Evolutionary conservation across 441 rosid species (phyloP).

Genomic region (Erodium moschatum): DNA sequence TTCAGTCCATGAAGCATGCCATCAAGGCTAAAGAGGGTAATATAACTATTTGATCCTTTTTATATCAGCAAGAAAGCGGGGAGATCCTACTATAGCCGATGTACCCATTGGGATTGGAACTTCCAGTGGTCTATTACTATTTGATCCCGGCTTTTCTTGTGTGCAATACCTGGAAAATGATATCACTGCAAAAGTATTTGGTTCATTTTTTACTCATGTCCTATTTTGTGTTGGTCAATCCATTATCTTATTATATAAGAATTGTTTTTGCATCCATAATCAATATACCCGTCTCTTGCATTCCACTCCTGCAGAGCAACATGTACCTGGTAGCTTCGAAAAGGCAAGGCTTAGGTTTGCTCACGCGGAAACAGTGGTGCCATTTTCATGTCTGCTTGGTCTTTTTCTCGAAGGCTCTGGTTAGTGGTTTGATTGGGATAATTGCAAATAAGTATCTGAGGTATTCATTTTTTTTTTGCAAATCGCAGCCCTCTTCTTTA

Average conservation of each 20-base stretch:
- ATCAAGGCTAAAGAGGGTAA: constrained; percentile 68
- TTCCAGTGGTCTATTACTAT: too few relatives aligned
- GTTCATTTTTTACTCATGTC: too few relatives aligned
- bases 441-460: too few relatives aligned
- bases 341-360: constrained; percentile 92
- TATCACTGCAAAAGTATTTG: neutral
- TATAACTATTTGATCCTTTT: neutral
- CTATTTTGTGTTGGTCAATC: too few relatives aligned
- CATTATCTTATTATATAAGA: too few relatives aligned
- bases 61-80: too few relatives aligned
- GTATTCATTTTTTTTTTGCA: too few relatives aligned
- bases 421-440: constrained; percentile 23
- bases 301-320: constrained; percentile 41
- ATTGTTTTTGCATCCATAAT: neutral
- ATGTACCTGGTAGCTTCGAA: constrained; percentile 68
- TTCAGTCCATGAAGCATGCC: constrained; percentile 83
- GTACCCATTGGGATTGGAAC: too few relatives aligned
- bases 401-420: constrained; percentile 87
- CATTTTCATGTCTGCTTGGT: constrained; percentile 89
- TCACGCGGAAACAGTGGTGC: constrained; percentile 93
- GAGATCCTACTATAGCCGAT: too few relatives aligned
- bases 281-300: neutral
- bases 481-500: too few relatives aligned
- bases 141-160: neutral
- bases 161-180: neutral